A percentile compares a stretch with the other conserved stretches of the same genome.
These are phyloP conservation scores for Phylloboletellus chloephorus DNA, from an alignment of 1,284 basidiomycete genomes.

Conservation along the genomic window DNA sequence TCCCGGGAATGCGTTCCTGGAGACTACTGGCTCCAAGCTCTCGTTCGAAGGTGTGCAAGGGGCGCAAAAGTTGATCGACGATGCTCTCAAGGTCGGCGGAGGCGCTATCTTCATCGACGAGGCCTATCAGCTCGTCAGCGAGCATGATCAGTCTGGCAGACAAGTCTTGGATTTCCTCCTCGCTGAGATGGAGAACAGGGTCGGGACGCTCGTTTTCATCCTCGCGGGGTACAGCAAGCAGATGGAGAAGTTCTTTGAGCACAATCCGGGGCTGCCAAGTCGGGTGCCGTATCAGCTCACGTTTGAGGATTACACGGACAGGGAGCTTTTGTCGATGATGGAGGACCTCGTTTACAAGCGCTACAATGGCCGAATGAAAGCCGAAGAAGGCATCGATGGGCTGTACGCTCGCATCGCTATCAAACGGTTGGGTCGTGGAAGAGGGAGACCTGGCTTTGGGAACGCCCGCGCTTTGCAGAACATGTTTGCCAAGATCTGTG, in stretches of 20 bases:
- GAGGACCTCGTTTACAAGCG: slow-evolving; percentile 42
- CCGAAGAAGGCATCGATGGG: slow-evolving; percentile 50
- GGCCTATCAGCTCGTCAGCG: slow-evolving; percentile 56
- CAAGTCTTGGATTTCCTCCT: slow-evolving; percentile 62
- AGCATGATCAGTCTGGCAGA: slow-evolving; percentile 42
- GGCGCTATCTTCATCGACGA: slow-evolving; percentile 65
- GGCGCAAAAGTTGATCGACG: slow-evolving; percentile 46
- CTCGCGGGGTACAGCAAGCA: slow-evolving; percentile 62
- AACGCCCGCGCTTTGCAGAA: slow-evolving; percentile 57
- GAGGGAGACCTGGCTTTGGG: slow-evolving; percentile 53
- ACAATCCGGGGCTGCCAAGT: slow-evolving; percentile 61
- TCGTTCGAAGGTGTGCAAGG: slow-evolving; percentile 51
- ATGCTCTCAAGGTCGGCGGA: slow-evolving; percentile 47
- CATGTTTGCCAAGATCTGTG: slow-evolving; percentile 39
- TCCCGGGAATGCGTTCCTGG: slow-evolving; percentile 50
- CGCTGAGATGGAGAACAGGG: slow-evolving; percentile 66
- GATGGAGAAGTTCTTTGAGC: slow-evolving; percentile 72
- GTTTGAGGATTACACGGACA: slow-evolving; percentile 58
- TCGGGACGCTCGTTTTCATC: slow-evolving; percentile 62
- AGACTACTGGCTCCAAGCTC: slow-evolving; percentile 57
- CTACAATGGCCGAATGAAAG: slow-evolving; percentile 46
- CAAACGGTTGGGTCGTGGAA: slow-evolving; percentile 48
- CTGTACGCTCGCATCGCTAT: slow-evolving; percentile 54
- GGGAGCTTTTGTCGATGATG: slow-evolving; percentile 51
- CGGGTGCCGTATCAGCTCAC: slow-evolving; percentile 55